phyloP scores from a whole-genome alignment of 805 yeast species.

The Teunomyces cretensis region DNA sequence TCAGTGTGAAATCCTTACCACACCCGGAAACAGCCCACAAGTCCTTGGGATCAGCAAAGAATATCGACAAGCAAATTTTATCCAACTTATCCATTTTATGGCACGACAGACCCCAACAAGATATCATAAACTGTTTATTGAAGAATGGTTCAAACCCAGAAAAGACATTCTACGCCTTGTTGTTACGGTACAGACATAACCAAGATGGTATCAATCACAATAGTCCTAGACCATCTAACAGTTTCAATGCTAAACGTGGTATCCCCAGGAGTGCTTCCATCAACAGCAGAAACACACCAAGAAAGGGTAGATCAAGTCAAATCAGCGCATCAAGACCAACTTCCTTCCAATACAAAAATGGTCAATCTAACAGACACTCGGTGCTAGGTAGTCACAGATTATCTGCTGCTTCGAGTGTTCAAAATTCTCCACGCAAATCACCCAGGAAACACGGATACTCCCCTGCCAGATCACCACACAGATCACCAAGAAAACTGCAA shows the following conservation, averaged over 20 bases:
- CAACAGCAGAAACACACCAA: constrained; percentile 23
- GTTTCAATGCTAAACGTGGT: constrained; percentile 15
- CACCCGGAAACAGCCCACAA: constrained; percentile 54
- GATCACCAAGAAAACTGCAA: constrained; percentile 23
- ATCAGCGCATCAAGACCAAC: constrained; percentile 43
- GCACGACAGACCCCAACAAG: constrained; percentile 51
- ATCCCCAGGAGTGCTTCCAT: constrained; percentile 17
- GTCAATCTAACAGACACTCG: constrained; percentile 17
- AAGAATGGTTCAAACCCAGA: constrained; percentile 43
- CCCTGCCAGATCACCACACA: constrained; percentile 20
- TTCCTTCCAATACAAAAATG: constrained; percentile 39
- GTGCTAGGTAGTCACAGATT: constrained; percentile 15
- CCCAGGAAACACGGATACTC: constrained; percentile 22
- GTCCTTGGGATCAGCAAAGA: constrained; percentile 47
- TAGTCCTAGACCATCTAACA: constrained; percentile 13
- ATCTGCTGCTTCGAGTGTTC: constrained; percentile 34
- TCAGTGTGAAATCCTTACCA: constrained; percentile 48
- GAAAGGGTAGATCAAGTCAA: constrained; percentile 26
- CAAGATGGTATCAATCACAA: constrained; percentile 22
- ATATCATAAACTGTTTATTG: constrained; percentile 37
- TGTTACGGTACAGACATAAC: constrained; percentile 43
- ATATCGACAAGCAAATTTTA: constrained; percentile 53
- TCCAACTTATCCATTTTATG: constrained; percentile 57
- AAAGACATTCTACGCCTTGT: constrained; percentile 46
- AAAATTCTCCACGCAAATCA: constrained; percentile 25